A percentile compares a stretch with the other conserved stretches of the same genome.
Evolutionary conservation across 768 basidiomycete genomes (phyloP).

Genomic region (Leccinum rimulosum): DNA sequence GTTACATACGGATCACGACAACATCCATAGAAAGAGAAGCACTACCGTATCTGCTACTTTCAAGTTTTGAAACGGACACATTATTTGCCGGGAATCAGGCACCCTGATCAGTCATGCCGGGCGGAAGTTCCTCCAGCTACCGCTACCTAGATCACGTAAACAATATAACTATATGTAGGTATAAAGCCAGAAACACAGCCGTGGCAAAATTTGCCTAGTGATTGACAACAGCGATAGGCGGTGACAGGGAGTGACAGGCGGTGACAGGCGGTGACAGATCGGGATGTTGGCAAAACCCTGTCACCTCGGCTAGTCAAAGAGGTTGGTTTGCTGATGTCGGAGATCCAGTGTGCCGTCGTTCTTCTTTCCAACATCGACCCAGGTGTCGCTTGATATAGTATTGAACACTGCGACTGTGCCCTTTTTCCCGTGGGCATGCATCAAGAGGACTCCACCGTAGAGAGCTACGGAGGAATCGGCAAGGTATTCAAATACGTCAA

Average conservation of each 20-base stretch:
- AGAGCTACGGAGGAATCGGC: slow-evolving; percentile 76
- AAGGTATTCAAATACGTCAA: slow-evolving; percentile 95
- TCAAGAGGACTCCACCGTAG: slow-evolving; percentile 88
- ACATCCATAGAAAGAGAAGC: background rate
- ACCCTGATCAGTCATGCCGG: no score
- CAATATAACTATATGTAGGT: no score
- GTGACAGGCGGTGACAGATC: no score
- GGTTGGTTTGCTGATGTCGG: slow-evolving; percentile 36
- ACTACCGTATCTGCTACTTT: background rate
- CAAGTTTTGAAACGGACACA: background rate
- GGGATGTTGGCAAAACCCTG: no score
- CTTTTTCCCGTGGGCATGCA: slow-evolving; percentile 87
- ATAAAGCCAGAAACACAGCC: no score
- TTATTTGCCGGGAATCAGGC: background rate
- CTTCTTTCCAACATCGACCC: slow-evolving; percentile 79
- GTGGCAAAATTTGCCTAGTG: no score
- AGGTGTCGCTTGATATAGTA: slow-evolving; percentile 86
- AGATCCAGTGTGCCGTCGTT: slow-evolving; percentile 85
- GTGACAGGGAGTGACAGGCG: no score
- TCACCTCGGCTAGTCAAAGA: no score
- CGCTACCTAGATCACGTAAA: no score
- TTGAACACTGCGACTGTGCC: slow-evolving; percentile 92
- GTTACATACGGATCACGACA: background rate
- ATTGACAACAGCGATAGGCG: no score
- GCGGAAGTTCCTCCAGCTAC: no score